Evolutionary conservation across 2,329 filamentous ascomycete genomes (phyloP), one percentile per base, ranked within the genome.

Genomic region (Ophiostoma sp.): DNA sequence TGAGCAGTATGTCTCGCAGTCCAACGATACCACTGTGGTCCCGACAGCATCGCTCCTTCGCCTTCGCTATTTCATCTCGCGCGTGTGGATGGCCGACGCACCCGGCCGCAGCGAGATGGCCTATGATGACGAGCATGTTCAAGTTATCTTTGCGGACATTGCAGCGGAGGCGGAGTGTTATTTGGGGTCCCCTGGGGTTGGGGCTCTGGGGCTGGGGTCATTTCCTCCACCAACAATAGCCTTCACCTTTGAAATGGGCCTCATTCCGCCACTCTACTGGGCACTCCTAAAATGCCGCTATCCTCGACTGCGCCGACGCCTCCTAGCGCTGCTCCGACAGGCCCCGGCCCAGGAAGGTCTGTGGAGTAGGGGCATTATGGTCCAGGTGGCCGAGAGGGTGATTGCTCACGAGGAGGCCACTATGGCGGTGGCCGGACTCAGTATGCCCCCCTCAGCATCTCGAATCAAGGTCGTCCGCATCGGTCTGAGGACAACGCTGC

Each of bases 171-270:
- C 48, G 2, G 48, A 42, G 6, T 4, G n/a, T 11, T 55, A 36
- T 25, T 52, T 72, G 57, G 39, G 22, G 52, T 36, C 33, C 3
- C 3, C 8, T 3, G 33, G 33, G 33, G 33, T 36, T 36, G 33
- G 33, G 33, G 15, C 3, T 7, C 45, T 61, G 19, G 11, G 39
- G 12, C 48, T 9, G 45, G 45, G 50, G 50, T 48, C 6, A 31
- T 42, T 42, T 42, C 15, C 39, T 42, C n/a, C n/a, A 36, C 33
- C 33, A 36, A 15, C 11, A 11, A 8, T 22, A 1, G 31, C 33
- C 12, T 72, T 72, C 17, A 68, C 61, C 1, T 68, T 72, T 22
- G 70, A 72, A n/a, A 64, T 72, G 70, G 70, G 70, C 59, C 17
- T 68, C 3, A 72, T 68, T 22, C 70, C 61, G n/a, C 59, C 57